These are phyloP conservation scores for Cicer pinnatifidum DNA, from an alignment of 306 rosid genomes.

Conservation along the genomic window DNA sequence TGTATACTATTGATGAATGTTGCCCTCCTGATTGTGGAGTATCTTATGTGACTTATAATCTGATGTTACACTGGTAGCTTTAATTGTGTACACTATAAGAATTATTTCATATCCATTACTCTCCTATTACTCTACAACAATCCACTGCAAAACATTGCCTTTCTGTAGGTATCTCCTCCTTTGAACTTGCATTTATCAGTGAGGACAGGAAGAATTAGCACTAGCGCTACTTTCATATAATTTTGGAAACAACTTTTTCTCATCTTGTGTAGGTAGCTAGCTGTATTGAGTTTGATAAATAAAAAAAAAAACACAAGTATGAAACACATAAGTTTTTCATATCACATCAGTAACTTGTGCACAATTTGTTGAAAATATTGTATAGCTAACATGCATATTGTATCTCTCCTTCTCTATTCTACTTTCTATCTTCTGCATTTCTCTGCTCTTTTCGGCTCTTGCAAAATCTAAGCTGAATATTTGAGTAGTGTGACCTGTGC, in stretches of 20 bases:
- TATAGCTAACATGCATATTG: not conserved
- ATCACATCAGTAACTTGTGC: slow-evolving; percentile 1
- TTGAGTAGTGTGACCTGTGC: not conserved
- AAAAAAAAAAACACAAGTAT: too few relatives aligned
- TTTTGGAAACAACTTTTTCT: not conserved
- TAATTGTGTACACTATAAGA: not conserved
- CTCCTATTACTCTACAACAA: not conserved
- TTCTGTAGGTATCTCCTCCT: not conserved
- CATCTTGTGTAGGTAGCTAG: not conserved
- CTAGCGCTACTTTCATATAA: not conserved
- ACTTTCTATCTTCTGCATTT: not conserved
- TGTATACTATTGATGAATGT: not conserved
- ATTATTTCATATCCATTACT: not conserved
- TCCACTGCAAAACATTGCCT: slow-evolving; percentile 14
- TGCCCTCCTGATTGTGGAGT: slow-evolving; percentile 6
- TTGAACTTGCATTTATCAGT: slow-evolving; percentile 1
- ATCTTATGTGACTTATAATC: not conserved
- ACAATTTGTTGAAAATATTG: not conserved
- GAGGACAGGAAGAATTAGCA: slow-evolving; percentile 4
- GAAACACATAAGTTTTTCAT: not conserved
- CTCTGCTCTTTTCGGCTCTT: not conserved
- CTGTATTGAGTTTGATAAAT: not conserved
- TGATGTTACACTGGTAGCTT: slow-evolving; percentile 1
- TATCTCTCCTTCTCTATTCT: not conserved
- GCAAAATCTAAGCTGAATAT: slow-evolving; percentile 12